Conservation (phyloP, 306 rosid genomes). For the Quillaja saponaria region DNA sequence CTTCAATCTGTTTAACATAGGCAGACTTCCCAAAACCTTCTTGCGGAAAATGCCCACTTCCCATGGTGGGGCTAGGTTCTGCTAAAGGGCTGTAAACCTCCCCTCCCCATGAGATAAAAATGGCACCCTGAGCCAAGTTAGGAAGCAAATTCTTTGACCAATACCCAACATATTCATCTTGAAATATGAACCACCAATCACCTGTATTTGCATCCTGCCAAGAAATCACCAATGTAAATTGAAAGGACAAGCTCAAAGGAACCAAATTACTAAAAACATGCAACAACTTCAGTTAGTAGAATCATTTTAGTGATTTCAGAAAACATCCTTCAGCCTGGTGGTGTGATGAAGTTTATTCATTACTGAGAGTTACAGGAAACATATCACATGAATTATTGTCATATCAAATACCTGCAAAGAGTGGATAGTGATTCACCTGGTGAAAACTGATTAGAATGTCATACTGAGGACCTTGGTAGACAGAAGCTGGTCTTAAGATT, state of each 20-base stretch:
- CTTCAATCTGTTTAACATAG: constrained; percentile 24
- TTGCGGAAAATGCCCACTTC: constrained; percentile 27
- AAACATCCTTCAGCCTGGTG: background rate
- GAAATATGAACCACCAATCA: constrained; percentile 29
- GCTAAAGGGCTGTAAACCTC: constrained; percentile 18
- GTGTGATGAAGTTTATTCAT: too few relatives aligned
- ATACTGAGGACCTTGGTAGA: constrained; percentile 16
- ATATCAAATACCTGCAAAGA: background rate
- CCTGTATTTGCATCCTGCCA: constrained; percentile 11
- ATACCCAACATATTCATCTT: constrained; percentile 29
- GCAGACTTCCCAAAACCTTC: constrained; percentile 22
- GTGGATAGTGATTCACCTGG: constrained; percentile 15
- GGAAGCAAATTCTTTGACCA: constrained; percentile 21
- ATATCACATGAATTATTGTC: background rate
- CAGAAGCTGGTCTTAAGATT: constrained; percentile 21
- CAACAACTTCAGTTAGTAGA: too few relatives aligned
- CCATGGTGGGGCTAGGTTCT: constrained; percentile 27
- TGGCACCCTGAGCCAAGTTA: constrained; percentile 1
- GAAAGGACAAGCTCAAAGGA: too few relatives aligned
- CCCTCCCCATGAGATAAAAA: constrained; percentile 24
- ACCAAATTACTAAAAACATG: too few relatives aligned
- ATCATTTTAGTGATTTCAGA: background rate
- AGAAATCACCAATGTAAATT: too few relatives aligned
- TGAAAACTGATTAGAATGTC: constrained; percentile 24
- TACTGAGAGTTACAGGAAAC: too few relatives aligned